These are phyloP conservation scores for Wickerhamiella pararugosa DNA, from an alignment of 1,139 yeast genomes.

Conservation along the genomic window DNA sequence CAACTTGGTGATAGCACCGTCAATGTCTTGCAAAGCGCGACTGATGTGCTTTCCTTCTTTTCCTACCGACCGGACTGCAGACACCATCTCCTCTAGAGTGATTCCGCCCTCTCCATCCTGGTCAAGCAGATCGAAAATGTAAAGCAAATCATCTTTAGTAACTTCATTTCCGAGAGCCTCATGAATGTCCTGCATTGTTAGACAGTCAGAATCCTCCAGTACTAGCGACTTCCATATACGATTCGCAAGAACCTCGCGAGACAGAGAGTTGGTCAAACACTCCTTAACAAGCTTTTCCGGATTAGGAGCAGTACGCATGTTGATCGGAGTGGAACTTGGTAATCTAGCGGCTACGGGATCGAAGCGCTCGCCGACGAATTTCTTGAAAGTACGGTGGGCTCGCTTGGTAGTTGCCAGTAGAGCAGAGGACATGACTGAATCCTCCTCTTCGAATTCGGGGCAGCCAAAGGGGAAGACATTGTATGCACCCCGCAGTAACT, in stretches of 20 bases:
- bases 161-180: conserved; percentile 24
- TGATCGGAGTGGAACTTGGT: neutral
- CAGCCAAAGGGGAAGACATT: conserved; percentile 26
- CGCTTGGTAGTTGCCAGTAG: conserved; percentile 16
- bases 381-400: conserved; percentile 6
- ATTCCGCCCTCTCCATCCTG: conserved; percentile 27
- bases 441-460: conserved; percentile 28
- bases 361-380: conserved; percentile 10
- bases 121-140: conserved; percentile 26
- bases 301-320: conserved; percentile 5
- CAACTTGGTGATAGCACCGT: conserved; percentile 28
- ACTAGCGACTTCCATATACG: conserved; percentile 31
- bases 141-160: conserved; percentile 21
- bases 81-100: conserved; percentile 26
- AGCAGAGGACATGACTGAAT: conserved; percentile 21
- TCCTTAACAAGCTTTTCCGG: conserved; percentile 23
- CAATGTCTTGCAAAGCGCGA: conserved; percentile 28
- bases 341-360: conserved; percentile 17
- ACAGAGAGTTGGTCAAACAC: conserved; percentile 21
- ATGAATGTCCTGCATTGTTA: conserved; percentile 25
- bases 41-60: conserved; percentile 26
- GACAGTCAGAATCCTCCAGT: conserved; percentile 25
- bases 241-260: conserved; percentile 24
- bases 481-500: conserved; percentile 24
- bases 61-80: conserved; percentile 23